Base-by-base conservation (phyloP, 305 asterid genomes). In the Solanum hybrid region DNA sequence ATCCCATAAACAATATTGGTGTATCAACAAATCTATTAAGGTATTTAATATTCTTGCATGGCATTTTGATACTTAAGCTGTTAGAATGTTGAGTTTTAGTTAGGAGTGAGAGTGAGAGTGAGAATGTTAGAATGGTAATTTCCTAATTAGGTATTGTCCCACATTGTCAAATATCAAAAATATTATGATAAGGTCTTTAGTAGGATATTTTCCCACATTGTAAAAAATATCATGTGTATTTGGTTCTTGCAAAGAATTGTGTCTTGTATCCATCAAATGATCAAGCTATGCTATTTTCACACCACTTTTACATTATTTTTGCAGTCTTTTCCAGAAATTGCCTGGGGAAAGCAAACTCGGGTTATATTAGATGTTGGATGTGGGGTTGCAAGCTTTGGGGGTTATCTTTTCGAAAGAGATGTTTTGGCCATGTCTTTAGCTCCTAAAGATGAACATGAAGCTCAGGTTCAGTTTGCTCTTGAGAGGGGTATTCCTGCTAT, bases 371-470 rank as follows among this genome's bases (percentile, higher is more conserved):
- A 91, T 91, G 92, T 91, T 87, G 91, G 92, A 88, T 91, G 93
- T 91, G 93, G 91, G 71, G 93, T 91, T 88, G 93, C 92, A 34
- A 91, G 93, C 90, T 91, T 90, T 90, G 93, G 93, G 6, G 92
- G 92, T 69, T 91, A 64, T 88, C 91, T 91, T 77, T 91, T 91
- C 38, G 93, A 90, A 29, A 90, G 42, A 89, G 92, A 88, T 89
- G 91, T 90, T 22, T 72, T 90, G 71, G 46, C 93, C 72, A 91
- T 91, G 92, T 91, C 93, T 31, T 36, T 91, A 11, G 91, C 92
- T 71, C 93, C 93, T 17, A 91, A 91, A 90, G 92, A 91, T 82
- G 93, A 91, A 89, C 92, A 90, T 90, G 93, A 91, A 91, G 93
- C 93, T 89, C 93, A 91, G 87, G 90, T 90, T 87, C 93, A 91